These are phyloP conservation scores for Suillus variegatus DNA, from an alignment of 768 basidiomycete genomes.

Conservation along the genomic window DNA sequence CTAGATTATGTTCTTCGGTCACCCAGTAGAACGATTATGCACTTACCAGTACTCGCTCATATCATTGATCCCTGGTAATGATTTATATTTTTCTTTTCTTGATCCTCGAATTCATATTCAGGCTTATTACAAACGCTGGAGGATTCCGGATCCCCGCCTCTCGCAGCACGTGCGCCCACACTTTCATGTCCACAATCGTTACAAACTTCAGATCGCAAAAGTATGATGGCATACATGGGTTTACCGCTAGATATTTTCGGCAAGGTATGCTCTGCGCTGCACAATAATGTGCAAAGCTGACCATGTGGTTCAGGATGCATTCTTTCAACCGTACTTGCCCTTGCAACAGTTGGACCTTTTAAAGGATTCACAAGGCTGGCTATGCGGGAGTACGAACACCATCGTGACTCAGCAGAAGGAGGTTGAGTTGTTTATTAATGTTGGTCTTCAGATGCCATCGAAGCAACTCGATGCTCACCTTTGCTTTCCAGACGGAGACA, in stretches of 20 bases:
- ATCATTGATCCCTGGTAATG: conserved; percentile 83
- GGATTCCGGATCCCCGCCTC: conserved; percentile 87
- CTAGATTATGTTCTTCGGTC: conserved; percentile 95
- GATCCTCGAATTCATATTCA: conserved; percentile 28
- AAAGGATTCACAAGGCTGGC: conserved; percentile 77
- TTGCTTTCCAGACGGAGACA: conserved; percentile 70
- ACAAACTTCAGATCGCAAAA: conserved; percentile 85
- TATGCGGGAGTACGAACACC: conserved; percentile 94
- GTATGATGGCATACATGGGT: conserved; percentile 89
- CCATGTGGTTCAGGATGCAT: conserved; percentile 62
- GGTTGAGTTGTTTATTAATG: conserved; percentile 89
- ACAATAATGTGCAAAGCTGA: not conserved
- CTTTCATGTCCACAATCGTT: conserved; percentile 77
- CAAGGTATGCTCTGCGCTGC: conserved; percentile 48
- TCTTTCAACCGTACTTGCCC: conserved; percentile 98
- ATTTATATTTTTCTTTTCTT: not conserved
- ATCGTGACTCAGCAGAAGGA: conserved; percentile 94
- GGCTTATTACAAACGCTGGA: conserved; percentile 87
- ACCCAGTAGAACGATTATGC: conserved; percentile 94
- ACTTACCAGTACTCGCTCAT: conserved; percentile 98
- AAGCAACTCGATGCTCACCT: not conserved
- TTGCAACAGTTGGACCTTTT: conserved; percentile 93
- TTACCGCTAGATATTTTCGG: conserved; percentile 95
- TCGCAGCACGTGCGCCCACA: conserved; percentile 61
- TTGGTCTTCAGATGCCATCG: conserved; percentile 34